Percentiles rank a stretch among this genome's conserved stretches.
Evolutionary conservation across 1,139 yeast genomes (phyloP).

Genomic region (Meyerozyma elateridarum): DNA sequence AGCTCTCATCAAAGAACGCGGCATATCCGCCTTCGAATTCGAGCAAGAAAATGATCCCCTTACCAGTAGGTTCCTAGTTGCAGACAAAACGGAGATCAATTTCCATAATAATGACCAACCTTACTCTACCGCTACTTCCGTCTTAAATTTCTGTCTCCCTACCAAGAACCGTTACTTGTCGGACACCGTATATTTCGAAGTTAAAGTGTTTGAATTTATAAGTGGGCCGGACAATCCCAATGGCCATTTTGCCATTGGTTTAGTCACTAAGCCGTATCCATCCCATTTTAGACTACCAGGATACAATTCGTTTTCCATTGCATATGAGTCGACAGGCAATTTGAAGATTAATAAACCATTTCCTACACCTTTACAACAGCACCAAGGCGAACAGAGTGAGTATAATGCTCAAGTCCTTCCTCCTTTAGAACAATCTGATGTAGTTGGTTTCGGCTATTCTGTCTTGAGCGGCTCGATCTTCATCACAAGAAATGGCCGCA

Average conservation of each 20-base stretch:
- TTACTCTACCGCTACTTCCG: conserved; percentile 42
- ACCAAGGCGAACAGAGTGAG: conserved; percentile 42
- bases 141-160: conserved; percentile 63
- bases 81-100: conserved; percentile 58
- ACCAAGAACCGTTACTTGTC: conserved; percentile 48
- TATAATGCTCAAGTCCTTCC: conserved; percentile 71
- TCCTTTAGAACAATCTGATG: conserved; percentile 75
- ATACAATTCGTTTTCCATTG: conserved; percentile 71
- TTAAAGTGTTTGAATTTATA: conserved; percentile 51
- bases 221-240: conserved; percentile 32
- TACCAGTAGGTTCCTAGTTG: conserved; percentile 41
- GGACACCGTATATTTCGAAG: conserved; percentile 67
- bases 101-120: conserved; percentile 43
- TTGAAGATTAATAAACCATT: conserved; percentile 77
- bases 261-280: conserved; percentile 88
- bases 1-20: conserved; percentile 32
- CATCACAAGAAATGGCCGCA: conserved; percentile 87
- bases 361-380: conserved; percentile 46
- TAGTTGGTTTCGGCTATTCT: conserved; percentile 87
- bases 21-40: conserved; percentile 39
- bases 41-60: conserved; percentile 22
- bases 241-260: conserved; percentile 64
- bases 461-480: conserved; percentile 77
- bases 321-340: conserved; percentile 83
- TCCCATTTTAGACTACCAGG: conserved; percentile 80